Conservation (phyloP, 1,139 yeast genomes). For the Wickerhamiella infanticola region DNA sequence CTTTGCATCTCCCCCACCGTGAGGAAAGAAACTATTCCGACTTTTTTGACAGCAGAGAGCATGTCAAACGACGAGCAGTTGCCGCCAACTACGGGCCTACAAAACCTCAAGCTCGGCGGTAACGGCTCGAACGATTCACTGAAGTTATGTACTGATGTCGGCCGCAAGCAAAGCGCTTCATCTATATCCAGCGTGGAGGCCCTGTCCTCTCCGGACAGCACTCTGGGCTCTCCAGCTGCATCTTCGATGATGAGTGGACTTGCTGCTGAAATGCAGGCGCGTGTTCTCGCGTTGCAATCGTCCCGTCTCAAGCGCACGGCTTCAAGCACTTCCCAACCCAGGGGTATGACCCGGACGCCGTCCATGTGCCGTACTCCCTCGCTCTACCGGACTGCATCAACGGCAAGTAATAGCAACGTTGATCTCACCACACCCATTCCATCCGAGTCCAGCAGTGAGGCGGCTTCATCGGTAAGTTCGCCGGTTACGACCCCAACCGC, state of each 20-base stretch:
- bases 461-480: not conserved
- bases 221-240: constrained; percentile 7
- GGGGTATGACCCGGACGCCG: not conserved
- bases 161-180: not conserved
- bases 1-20: no score
- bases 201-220: not conserved
- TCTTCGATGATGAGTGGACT: constrained; percentile 16
- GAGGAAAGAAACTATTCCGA: no score
- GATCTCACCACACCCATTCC: not conserved
- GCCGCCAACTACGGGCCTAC: not conserved
- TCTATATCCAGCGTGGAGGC: not conserved
- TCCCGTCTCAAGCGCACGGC: constrained; percentile 5
- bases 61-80: constrained; percentile 8
- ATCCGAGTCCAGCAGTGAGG: not conserved
- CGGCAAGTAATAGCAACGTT: not conserved
- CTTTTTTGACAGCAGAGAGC: not conserved
- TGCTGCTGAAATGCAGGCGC: constrained; percentile 56
- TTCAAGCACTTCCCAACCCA: not conserved
- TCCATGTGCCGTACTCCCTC: constrained; percentile 1
- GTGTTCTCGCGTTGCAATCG: constrained; percentile 52
- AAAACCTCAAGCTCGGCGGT: no score
- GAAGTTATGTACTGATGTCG: not conserved
- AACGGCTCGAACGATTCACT: not conserved
- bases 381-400: not conserved
- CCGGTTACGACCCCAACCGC: not conserved